Evolutionary conservation across 2,329 filamentous ascomycete genomes (phyloP).

Genomic region (Fusarium equiseti): DNA sequence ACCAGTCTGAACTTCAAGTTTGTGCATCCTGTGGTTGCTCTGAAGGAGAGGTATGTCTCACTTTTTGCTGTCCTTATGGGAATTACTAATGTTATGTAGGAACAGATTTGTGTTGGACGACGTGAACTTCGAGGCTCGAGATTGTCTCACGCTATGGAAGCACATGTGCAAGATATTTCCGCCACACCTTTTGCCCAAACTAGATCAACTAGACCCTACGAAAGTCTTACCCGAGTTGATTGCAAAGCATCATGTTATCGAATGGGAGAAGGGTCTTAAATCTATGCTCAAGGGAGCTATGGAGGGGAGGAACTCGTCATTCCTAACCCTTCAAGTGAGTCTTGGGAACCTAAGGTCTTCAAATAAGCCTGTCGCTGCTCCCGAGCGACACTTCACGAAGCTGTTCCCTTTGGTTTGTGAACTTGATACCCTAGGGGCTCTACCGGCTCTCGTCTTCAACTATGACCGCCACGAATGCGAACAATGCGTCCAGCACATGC

Average conservation of each 20-base stretch:
- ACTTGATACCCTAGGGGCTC: conserved; percentile 71
- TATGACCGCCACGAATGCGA: conserved; percentile 78
- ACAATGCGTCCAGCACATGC: conserved; percentile 63
- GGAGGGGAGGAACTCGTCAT: conserved; percentile 59
- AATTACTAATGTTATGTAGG: conserved; percentile 41
- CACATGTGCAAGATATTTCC: conserved; percentile 64
- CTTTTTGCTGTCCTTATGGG: neutral
- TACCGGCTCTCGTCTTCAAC: conserved; percentile 83
- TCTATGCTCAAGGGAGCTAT: conserved; percentile 70
- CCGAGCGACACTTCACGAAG: conserved; percentile 3
- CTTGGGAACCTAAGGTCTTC: neutral
- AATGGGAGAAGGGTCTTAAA: conserved; percentile 75
- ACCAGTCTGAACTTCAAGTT: conserved; percentile 64
- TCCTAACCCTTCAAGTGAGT: conserved; percentile 44
- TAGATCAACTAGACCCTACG: conserved; percentile 60
- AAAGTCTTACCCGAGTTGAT: conserved; percentile 65
- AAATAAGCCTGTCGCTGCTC: neutral
- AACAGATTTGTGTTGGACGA: conserved; percentile 75
- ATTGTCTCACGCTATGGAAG: conserved; percentile 75
- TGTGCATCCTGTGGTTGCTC: conserved; percentile 74
- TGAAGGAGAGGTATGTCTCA: conserved; percentile 64
- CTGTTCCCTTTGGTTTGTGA: conserved; percentile 67
- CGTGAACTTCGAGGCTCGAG: conserved; percentile 75
- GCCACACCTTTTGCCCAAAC: neutral
- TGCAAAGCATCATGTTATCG: conserved; percentile 73